Percentiles rank a stretch among this genome's conserved stretches.
These are phyloP conservation scores for Cercophora newfieldiana DNA, from an alignment of 495 filamentous ascomycete species.

Conservation along the genomic window DNA sequence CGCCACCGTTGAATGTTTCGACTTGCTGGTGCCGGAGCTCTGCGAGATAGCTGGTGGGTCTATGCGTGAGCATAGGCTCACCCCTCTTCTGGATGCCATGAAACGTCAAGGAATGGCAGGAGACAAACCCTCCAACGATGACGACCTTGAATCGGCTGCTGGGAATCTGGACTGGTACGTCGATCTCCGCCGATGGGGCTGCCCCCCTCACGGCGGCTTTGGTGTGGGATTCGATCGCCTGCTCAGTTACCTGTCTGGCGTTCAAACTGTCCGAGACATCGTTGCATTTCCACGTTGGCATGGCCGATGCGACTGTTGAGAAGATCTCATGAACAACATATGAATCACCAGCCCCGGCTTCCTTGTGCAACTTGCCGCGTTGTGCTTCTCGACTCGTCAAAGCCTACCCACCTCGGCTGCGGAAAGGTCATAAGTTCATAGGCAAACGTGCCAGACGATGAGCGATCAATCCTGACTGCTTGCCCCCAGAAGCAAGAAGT, in stretches of 20 bases:
- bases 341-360: conserved; percentile 18
- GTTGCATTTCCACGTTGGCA: conserved; percentile 88
- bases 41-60: conserved; percentile 93
- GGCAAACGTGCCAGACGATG: too few species aligned
- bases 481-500: not conserved
- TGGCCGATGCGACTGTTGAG: conserved; percentile 87
- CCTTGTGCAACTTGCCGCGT: conserved; percentile 27
- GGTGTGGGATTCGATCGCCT: conserved; percentile 92
- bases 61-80: conserved; percentile 83
- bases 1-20: conserved; percentile 87
- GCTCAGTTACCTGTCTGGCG: conserved; percentile 79
- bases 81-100: conserved; percentile 73
- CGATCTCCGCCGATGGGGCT: conserved; percentile 92
- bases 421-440: conserved; percentile 5
- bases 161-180: conserved; percentile 79
- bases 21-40: conserved; percentile 85
- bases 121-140: conserved; percentile 1
- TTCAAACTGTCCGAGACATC: conserved; percentile 81
- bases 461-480: not conserved
- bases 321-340: conserved; percentile 7
- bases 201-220: conserved; percentile 94
- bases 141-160: conserved; percentile 7
- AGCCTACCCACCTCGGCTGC: conserved; percentile 40
- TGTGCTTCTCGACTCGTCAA: conserved; percentile 36
- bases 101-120: conserved; percentile 32